These are phyloP conservation scores for Monotropa hypopitys DNA, from an alignment of 179 eudicot species.

Conservation along the genomic window DNA sequence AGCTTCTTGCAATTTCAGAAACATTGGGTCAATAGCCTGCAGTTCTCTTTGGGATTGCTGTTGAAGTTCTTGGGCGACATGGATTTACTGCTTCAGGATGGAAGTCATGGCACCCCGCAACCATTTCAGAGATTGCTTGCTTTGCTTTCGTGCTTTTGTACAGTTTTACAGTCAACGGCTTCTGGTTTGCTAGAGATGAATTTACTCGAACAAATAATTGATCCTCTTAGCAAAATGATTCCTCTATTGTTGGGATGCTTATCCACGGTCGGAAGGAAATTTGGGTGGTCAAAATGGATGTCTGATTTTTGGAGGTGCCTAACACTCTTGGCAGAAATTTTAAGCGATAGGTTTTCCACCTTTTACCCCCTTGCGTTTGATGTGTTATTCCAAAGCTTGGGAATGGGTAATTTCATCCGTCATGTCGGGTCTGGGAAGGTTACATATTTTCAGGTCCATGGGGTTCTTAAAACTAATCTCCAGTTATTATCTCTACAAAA, in stretches of 20 bases:
- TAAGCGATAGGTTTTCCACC: conserved; percentile 58
- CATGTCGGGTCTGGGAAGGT: conserved; percentile 23
- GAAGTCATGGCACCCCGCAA: conserved; percentile 69
- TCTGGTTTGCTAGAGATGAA: conserved; percentile 84
- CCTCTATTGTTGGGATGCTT: conserved; percentile 63
- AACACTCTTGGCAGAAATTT: conserved; percentile 93
- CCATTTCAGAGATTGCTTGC: conserved; percentile 76
- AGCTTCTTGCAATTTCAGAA: conserved; percentile 94
- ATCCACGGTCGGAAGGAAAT: conserved; percentile 69
- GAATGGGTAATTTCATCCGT: conserved; percentile 19
- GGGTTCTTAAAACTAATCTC: conserved; percentile 91
- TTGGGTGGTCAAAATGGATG: conserved; percentile 91
- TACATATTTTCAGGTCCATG: conserved; percentile 76
- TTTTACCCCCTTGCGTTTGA: conserved; percentile 67
- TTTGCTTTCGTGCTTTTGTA: conserved; percentile 72
- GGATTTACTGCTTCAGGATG: conserved; percentile 89
- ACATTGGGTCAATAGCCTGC: conserved; percentile 81
- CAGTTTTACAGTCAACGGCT: conserved; percentile 81
- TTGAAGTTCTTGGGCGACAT: conserved; percentile 90
- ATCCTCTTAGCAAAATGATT: conserved; percentile 71
- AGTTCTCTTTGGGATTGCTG: conserved; percentile 74
- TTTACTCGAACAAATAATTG: conserved; percentile 65
- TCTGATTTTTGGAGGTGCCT: conserved; percentile 90
- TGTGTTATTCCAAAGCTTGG: conserved; percentile 68
- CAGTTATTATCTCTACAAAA: conserved; percentile 86